Evolutionary conservation across 768 basidiomycete species (phyloP), one percentile per base, ranked within the genome.

Genomic region (Phylloporus arenicola): DNA sequence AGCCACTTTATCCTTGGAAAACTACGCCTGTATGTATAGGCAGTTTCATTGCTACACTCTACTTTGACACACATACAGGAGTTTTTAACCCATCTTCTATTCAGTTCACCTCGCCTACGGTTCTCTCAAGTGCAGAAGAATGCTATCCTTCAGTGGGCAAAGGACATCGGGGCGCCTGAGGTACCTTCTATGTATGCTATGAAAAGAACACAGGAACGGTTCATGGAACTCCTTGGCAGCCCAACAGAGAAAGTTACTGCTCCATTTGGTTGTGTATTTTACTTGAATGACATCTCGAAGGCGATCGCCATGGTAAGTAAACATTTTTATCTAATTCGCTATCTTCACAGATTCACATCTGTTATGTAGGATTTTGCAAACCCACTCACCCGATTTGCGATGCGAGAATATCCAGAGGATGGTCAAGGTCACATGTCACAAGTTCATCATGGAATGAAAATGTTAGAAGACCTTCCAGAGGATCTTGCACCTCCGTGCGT

Each of bases 121-220:
- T 72, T 72, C 46, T 72, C 64, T 2, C 45, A 54, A 7, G 47
- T 50, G 6, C 68, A 71, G 42, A 57, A 71, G 48, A 50, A 33
- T 14, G 64, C 64, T 1, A 45, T 72, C 7, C 46, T 70, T 3
- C 34, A 31, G 0, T 72, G 64, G 65, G 69, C 59, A 3, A 64
- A 53, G 29, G 60, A 54, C 0, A 45, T 72, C 4, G 58, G 68
- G 0, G 68, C 65, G 13, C 46, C 41, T 6, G 56, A 61, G 34
- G 62, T 71, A 0, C 69, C 67, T 1, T 61, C 55, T 0, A 41
- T 65, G 19, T 58, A 68, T 31, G 40, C 53, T 0, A 14, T 70
- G 10, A 40, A 59, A 0, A 63, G 62, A 27, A 45, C 47, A 22
- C 54, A 61, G n/a, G 53, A 60, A 12, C 19, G 30, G 6, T 31